Base-by-base conservation (phyloP, 1,284 basidiomycete species). In the Rugosomyces carneus region DNA sequence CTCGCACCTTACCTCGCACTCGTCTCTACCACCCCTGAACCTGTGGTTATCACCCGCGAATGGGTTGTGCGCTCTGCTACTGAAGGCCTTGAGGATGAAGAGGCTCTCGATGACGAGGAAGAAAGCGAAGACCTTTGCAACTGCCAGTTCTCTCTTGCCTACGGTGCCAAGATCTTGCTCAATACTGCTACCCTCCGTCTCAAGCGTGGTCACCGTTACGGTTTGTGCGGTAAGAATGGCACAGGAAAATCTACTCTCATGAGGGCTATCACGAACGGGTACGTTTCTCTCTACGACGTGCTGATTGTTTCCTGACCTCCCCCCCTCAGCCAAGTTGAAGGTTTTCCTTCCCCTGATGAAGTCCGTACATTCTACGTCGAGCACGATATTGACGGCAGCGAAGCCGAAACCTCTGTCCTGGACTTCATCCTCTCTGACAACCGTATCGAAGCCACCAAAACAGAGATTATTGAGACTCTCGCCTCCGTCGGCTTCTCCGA, bases 301-400 rank as follows among this genome's bases (percentile, higher is more conserved):
- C 16, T 5, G 6, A 15, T 9, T 11, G 1, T 27, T 27, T n/a
- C 13, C 35, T 9, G 40, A 18, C 37, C 27, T 16, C n/a, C 18
- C n/a, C 27, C 37, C 2, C 44, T 27, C 40, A 76, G 90, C 53
- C 93, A 97, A 74, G 93, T 97, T 60, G 94, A 97, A 66, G 93
- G 94, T 58, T 97, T 97, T 86, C 94, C 94, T 18, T 93, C 90
- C 31, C 91, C 90, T 47, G 89, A 93, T 53, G 87, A 92, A 63
- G 93, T 97, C 67, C 90, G 93, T 65, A 97, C 93, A 56, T 96
- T 95, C 83, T 96, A 96, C 73, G 94, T 97, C 63, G 93, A 96
- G 78, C 93, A 97, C 78, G 93, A 96, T 67, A 95, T 97, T 60
- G 94, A 97, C 62, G 93, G 94, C 50, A 88, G 81, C 65, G 94